Base-by-base conservation (phyloP, 345 rosid species). In the Erysimum cheiranthoides region DNA sequence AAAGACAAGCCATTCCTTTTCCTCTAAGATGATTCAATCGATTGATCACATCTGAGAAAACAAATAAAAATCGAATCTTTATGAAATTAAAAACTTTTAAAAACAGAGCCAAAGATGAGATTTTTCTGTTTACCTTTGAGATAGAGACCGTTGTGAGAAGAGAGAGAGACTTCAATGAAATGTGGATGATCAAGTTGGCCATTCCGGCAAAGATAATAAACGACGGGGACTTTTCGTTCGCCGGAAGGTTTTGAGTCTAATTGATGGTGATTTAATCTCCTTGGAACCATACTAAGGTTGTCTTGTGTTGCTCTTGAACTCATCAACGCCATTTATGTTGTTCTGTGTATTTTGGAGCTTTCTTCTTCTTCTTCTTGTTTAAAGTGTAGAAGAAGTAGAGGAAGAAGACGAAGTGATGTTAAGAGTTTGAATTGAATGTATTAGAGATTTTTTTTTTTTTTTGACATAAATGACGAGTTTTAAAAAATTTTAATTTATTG, bases 141-240 rank as follows among this genome's bases (percentile, higher is more conserved):
- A 70, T 79, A 85, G 79, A 90, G 97, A 47, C 92, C 92, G 3
- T 85, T 79, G 8, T 80, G 62, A 27, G 93, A 87, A 39, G 89
- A 79, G 35, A 92, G 88, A 56, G 91, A 82, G 21, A 90, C 97
- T 72, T 92, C 93, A 84, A 90, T 90, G 79, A 90, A 88, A 81
- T 90, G 97, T 16, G 97, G 97, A 50, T 92, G 97, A 39, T 92
- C 93, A 8, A 92, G 93, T 54, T 86, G 90, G 17, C 93, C 93
- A 66, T 86, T 88, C 32, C 92, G 83, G 50, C 83, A 86, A 38
- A 92, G 84, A 63, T 88, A 92, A 76, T 92, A 92, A 59, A 92
- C 86, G 45, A 92, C 97, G 63, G 92, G 79, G 46, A 86, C 91
- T 80, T 70, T 85, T 27, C 68, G 81, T 58, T 80, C 69, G 35